phyloP scores from a whole-genome alignment of 2,329 filamentous ascomycete genomes.

The Microdochium bolleyi region DNA sequence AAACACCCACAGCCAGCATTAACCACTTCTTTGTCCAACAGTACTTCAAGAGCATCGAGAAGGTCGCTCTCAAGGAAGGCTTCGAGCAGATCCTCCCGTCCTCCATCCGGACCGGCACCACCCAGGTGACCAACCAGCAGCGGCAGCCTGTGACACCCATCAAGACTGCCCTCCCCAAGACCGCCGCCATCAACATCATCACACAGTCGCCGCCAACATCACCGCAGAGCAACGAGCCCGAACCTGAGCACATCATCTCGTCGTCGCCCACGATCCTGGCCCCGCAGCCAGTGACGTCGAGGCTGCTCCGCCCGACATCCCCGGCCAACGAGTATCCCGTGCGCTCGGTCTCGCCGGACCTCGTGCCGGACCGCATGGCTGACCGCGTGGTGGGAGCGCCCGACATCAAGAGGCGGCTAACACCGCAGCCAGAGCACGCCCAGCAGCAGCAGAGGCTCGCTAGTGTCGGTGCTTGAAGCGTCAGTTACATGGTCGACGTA shows the following conservation, averaged over 20 bases:
- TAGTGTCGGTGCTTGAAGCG: constrained; percentile 18
- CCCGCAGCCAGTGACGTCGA: constrained; percentile 48
- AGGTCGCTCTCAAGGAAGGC: constrained; percentile 47
- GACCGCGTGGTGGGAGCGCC: constrained; percentile 47
- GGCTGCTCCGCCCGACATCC: constrained; percentile 39
- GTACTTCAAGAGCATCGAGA: constrained; percentile 67
- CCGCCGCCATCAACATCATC: constrained; percentile 9
- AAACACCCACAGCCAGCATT: too few species aligned
- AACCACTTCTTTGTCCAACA: constrained; percentile 19
- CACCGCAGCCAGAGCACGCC: constrained; percentile 21
- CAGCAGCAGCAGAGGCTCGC: constrained; percentile 10
- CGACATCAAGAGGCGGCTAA: constrained; percentile 23
- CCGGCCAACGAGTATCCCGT: constrained; percentile 48
- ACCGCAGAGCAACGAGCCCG: background rate
- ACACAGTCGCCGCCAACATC: constrained; percentile 20
- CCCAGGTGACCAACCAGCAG: constrained; percentile 3
- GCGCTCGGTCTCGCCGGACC: constrained; percentile 48
- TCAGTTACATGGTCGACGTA: too few species aligned
- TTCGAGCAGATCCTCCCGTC: constrained; percentile 52
- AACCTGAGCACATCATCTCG: constrained; percentile 10
- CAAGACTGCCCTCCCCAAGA: background rate
- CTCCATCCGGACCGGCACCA: constrained; percentile 43
- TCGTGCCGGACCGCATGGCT: constrained; percentile 56
- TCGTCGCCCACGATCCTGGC: constrained; percentile 36
- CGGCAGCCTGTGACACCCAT: background rate